Evolutionary conservation across 176 grass and related monocot genomes (phyloP).

Genomic region (Urochloa ruziziensis): DNA sequence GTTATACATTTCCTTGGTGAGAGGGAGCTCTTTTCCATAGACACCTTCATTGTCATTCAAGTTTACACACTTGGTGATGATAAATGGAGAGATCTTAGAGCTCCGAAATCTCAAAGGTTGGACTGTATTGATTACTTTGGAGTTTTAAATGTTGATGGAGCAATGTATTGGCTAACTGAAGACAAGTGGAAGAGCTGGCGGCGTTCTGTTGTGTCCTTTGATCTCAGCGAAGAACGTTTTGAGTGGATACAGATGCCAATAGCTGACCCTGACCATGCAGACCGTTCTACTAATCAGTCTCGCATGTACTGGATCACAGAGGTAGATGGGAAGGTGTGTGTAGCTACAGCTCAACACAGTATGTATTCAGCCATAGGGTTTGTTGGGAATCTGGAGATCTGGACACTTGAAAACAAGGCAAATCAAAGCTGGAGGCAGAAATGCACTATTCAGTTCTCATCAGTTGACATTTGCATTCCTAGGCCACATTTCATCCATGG

Average conservation of each 20-base stretch:
- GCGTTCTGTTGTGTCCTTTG: conserved; percentile 11
- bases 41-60: conserved; percentile 3
- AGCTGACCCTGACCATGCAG: background rate
- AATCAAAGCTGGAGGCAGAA: conserved; percentile 17
- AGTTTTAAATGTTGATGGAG: conserved; percentile 4
- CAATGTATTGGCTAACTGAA: conserved; percentile 34
- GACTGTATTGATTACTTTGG: background rate
- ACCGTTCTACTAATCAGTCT: background rate
- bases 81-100: background rate
- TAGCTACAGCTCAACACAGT: background rate
- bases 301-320: background rate
- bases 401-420: background rate
- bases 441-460: background rate
- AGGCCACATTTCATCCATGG: conserved; percentile 5
- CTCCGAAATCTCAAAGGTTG: background rate
- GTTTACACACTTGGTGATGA: conserved; percentile 30
- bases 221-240: background rate
- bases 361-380: background rate
- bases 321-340: conserved; percentile 19
- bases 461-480: background rate
- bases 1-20: background rate
- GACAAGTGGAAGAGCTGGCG: background rate
- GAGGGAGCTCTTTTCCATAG: background rate
- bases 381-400: conserved; percentile 5
- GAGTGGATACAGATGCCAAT: background rate